Evolutionary conservation across 441 rosid species (phyloP).

Genomic region (Populus tomentosa): DNA sequence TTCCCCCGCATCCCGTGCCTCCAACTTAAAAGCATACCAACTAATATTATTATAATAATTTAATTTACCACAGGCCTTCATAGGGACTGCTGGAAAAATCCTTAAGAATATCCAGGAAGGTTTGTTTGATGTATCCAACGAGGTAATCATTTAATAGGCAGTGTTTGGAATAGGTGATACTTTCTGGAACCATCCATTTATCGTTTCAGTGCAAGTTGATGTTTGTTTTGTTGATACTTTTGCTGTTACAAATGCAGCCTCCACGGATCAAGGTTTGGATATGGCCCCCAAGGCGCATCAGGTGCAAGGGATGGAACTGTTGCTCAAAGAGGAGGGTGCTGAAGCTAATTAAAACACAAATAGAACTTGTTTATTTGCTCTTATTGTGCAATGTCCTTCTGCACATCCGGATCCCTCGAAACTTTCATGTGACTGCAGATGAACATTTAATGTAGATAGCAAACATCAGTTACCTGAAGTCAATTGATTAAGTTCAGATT

Average conservation of each 20-base stretch:
- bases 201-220: background rate
- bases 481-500: slow-evolving; percentile 7
- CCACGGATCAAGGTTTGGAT: slow-evolving; percentile 88
- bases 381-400: slow-evolving; percentile 10
- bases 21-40: background rate
- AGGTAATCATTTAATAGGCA: slow-evolving; percentile 33
- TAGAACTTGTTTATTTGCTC: slow-evolving; percentile 3
- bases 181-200: background rate
- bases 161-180: background rate
- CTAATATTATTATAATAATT: background rate
- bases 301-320: slow-evolving; percentile 72
- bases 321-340: slow-evolving; percentile 83
- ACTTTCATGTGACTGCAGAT: background rate
- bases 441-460: slow-evolving; percentile 30
- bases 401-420: background rate
- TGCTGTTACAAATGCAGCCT: slow-evolving; percentile 54
- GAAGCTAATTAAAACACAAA: slow-evolving; percentile 34
- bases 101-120: slow-evolving; percentile 91
- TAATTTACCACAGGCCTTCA: slow-evolving; percentile 57
- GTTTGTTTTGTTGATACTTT: background rate
- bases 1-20: background rate
- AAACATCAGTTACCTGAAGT: slow-evolving; percentile 1
- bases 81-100: slow-evolving; percentile 76
- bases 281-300: slow-evolving; percentile 74
- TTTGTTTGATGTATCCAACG: slow-evolving; percentile 83